Evolutionary conservation across 176 grass and related monocot genomes (phyloP).

Genomic region (Rhynchospora breviuscula): DNA sequence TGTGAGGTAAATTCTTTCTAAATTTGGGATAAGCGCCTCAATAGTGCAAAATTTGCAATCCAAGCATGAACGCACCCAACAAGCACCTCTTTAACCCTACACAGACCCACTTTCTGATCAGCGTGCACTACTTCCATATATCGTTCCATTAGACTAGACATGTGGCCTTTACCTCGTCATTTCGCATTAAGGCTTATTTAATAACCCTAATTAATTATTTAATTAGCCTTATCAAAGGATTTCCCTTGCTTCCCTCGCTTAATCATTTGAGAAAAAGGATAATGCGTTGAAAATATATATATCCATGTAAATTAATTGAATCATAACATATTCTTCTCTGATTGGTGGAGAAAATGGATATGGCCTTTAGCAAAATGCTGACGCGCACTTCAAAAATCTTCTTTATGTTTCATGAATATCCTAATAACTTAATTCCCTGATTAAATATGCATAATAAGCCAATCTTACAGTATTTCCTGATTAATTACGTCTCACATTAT

Average conservation of each 20-base stretch:
- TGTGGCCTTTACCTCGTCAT: constrained; percentile 7
- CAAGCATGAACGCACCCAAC: constrained; percentile 17
- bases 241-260: background rate
- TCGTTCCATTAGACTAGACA: constrained; percentile 5
- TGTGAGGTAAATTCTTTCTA: background rate
- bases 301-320: background rate
- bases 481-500: background rate
- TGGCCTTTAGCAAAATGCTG: background rate
- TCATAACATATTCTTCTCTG: background rate
- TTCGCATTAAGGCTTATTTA: constrained; percentile 11
- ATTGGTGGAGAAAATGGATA: background rate
- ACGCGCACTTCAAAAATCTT: background rate
- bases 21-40: constrained; percentile 7
- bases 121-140: background rate
- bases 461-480: background rate
- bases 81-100: constrained; percentile 13
- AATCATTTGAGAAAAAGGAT: background rate
- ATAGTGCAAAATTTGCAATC: constrained; percentile 16
- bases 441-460: background rate
- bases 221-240: constrained; percentile 3
- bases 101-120: background rate
- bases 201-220: background rate
- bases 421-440: background rate
- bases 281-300: constrained; percentile 11
- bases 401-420: background rate